Evolutionary conservation across 495 filamentous ascomycete species (phyloP), one percentile per base, ranked within the genome.

Genomic region (Trichoderma erinaceum): DNA sequence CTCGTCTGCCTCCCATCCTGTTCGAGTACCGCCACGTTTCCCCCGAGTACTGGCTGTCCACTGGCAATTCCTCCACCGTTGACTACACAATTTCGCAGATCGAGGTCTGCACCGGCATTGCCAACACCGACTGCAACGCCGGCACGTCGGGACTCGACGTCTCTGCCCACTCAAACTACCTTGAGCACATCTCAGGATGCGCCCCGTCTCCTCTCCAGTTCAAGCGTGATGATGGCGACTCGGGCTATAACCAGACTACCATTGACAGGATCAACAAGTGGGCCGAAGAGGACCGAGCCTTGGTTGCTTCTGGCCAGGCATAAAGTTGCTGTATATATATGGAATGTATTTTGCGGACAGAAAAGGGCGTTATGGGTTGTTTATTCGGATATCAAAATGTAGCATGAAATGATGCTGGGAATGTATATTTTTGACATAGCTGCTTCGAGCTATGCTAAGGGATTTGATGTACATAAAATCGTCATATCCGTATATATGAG

Each of bases 11-110:
- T 1, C 87, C 87, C 3, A 70, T 79, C 32, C 7, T 76, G 15
- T 67, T 84, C 29, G 85, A 84, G 21, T 92, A 81, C 75, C 76
- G 77, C 46, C 90, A 92, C 71, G 79, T 84, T 7, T 85, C 81
- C 63, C 89, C 89, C 0, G 90, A 93, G 77, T 92, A 87, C 76
- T 92, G 82, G 82, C 69, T 83, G 11, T 67, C 72, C 6, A 64
- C 63, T 61, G 74, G 74, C 25, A 35, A 18, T 8, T n/a, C 66
- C 15, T 70, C 67, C n/a, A 75, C 72, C 1, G 67, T 63, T 2
- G n/a, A 41, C 10, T 78, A 77, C 69, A 56, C 67, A 10, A 56
- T 69, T 10, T 52, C 67, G 6, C 76, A 81, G 65, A 70, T 82
- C 43, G 64, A 71, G 43, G 73, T 76, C 3, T 84, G 82, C 72